Evolutionary conservation across 345 rosid species (phyloP), one percentile per base, ranked within the genome.

Genomic region (Populus euphratica): DNA sequence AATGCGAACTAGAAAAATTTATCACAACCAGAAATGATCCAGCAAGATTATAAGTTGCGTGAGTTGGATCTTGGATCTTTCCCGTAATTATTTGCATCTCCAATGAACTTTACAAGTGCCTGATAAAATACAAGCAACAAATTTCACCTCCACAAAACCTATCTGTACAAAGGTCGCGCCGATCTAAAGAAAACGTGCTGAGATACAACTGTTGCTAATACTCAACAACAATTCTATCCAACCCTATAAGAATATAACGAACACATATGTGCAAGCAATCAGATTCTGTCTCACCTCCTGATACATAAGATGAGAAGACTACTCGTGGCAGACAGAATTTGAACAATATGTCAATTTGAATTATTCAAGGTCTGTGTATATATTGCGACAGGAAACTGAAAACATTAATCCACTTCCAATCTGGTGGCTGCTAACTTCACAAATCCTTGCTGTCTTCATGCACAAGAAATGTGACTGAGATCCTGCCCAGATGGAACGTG

Each of bases 151-250:
- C 2, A 43, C 14, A 43, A 43, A 43, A 43, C 4, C 74, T 5
- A 36, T 79, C 76, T 65, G 31, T 77, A 83, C 85, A 81, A 54
- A 68, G 70, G 50, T 67, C 17, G 5, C 25, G 29, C 49, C 33
- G 78, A 69, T 59, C 25, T 25, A 64, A 39, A 70, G 56, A 73
- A 23, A 65, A 35, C 23, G 49, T 29, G 64, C 47, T 43, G 52
- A 72, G 38, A 66, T 27, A 74, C 38, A 20, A 17, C 31, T 66
- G 52, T 47, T 41, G 59, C 50, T 76, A 74, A 65, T 74, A 81
- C 73, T 80, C 75, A 31, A 69, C 79, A 80, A 63, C 77, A 82
- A 62, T 76, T 79, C 77, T 70, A 68, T n/a, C 77, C 81, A 72
- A 31, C 39, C 72, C 71, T 68, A 38, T 35, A 69, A 64, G 81